phyloP scores from a whole-genome alignment of 2,329 filamentous ascomycete species.

The Colletotrichum paranaense region DNA sequence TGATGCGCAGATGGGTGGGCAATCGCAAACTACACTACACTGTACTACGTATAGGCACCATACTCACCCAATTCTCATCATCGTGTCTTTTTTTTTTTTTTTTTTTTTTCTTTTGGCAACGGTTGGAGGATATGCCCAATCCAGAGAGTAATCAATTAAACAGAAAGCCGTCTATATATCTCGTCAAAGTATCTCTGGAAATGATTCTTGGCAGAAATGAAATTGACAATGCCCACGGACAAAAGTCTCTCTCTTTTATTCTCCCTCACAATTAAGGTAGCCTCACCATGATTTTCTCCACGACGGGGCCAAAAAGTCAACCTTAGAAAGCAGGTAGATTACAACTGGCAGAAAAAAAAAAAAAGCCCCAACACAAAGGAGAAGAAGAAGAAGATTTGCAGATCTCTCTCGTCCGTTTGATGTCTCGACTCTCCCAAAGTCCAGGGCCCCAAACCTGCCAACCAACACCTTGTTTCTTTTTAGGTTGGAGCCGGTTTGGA shows the following conservation, averaged over 20 bases:
- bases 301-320: not conserved
- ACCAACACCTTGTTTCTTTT: constrained; percentile 10
- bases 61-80: not conserved
- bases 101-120: not conserved
- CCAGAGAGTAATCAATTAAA: not conserved
- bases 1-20: too few relatives aligned
- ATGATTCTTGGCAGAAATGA: not conserved
- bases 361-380: not conserved
- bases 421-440: not conserved
- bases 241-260: not conserved
- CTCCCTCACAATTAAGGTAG: not conserved
- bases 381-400: not conserved
- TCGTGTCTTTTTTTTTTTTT: not conserved
- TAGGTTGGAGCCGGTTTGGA: constrained; percentile 8
- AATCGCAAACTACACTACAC: too few relatives aligned
- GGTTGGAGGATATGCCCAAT: not conserved
- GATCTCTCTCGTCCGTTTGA: constrained; percentile 20
- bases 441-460: too few relatives aligned
- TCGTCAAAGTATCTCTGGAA: not conserved
- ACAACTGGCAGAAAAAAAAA: not conserved
- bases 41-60: too few relatives aligned
- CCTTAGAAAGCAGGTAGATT: not conserved
- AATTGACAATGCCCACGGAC: not conserved
- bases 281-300: not conserved
- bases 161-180: not conserved